phyloP scores from a whole-genome alignment of 106 monocot species.

The Allium cepa region DNA sequence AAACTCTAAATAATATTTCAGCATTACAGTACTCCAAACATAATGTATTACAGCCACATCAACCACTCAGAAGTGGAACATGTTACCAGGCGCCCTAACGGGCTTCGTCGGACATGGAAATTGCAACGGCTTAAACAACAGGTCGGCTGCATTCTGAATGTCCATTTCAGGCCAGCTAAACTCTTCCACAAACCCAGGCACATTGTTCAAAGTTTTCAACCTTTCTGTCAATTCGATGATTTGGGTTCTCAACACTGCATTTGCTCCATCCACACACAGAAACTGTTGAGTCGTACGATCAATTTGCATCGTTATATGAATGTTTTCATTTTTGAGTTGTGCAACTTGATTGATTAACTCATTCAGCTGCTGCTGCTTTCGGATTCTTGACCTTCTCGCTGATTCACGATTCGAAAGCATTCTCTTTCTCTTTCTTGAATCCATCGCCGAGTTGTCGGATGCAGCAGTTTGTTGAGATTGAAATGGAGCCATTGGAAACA shows the following conservation, averaged over 20 bases:
- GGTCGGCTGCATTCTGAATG: conserved; percentile 32
- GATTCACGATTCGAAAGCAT: conserved; percentile 89
- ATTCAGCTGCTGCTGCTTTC: conserved; percentile 72
- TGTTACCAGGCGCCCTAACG: conserved; percentile 18
- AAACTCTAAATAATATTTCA: too few species aligned
- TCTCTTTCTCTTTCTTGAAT: conserved; percentile 62
- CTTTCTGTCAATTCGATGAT: conserved; percentile 43
- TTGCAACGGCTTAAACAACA: conserved; percentile 36
- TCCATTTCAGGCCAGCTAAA: conserved; percentile 50
- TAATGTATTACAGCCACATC: too few species aligned
- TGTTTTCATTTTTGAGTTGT: conserved; percentile 43
- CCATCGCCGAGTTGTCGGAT: conserved; percentile 16
- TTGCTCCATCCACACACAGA: conserved; percentile 31
- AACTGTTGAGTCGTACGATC: conserved; percentile 20
- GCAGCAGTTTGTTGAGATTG: not conserved
- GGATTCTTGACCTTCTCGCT: conserved; percentile 62
- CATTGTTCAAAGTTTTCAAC: conserved; percentile 40
- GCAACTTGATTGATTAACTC: conserved; percentile 37
- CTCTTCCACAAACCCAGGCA: conserved; percentile 44
- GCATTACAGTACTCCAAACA: too few species aligned
- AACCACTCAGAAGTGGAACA: conserved; percentile 21
- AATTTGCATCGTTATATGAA: conserved; percentile 29
- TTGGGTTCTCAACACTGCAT: conserved; percentile 39
- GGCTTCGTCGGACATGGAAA: conserved; percentile 19
- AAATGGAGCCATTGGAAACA: too few species aligned